phyloP scores from a whole-genome alignment of 768 basidiomycete genomes.

The Pisolithus marmoratus region DNA sequence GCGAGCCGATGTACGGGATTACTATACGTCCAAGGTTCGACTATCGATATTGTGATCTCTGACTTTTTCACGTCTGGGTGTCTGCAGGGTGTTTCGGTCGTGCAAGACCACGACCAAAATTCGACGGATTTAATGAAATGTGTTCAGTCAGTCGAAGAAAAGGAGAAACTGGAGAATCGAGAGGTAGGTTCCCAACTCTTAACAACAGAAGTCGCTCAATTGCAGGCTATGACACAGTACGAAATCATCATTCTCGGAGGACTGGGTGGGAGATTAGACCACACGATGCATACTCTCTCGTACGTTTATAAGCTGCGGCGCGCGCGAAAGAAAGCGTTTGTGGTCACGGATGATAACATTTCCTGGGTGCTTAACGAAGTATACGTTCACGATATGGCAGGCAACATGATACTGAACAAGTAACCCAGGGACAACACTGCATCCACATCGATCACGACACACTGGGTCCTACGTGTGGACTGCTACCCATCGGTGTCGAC shows the following conservation, averaged over 20 bases:
- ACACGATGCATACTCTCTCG: slow-evolving; percentile 87
- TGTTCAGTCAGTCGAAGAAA: slow-evolving; percentile 52
- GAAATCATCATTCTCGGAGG: slow-evolving; percentile 83
- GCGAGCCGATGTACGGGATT: slow-evolving; percentile 63
- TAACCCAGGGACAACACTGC: slow-evolving; percentile 69
- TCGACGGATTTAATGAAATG: slow-evolving; percentile 97
- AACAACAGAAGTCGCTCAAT: not conserved
- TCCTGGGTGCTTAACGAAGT: slow-evolving; percentile 86
- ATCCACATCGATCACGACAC: slow-evolving; percentile 69
- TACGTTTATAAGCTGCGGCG: slow-evolving; percentile 76
- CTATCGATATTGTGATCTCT: not conserved
- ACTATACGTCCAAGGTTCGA: slow-evolving; percentile 58
- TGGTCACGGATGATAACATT: slow-evolving; percentile 84
- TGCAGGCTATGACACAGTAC: slow-evolving; percentile 33
- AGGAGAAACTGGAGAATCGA: slow-evolving; percentile 41
- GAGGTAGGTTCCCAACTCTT: slow-evolving; percentile 25
- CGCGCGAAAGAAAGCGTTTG: slow-evolving; percentile 54
- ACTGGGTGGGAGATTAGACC: slow-evolving; percentile 86
- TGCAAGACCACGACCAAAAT: slow-evolving; percentile 66
- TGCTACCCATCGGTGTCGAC: slow-evolving; percentile 87
- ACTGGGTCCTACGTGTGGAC: slow-evolving; percentile 86
- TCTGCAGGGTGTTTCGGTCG: slow-evolving; percentile 59
- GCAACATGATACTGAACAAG: not conserved
- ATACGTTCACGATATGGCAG: slow-evolving; percentile 14
- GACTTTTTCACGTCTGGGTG: not conserved